Conservation (phyloP, 306 rosid species). For the Sicyos edulis region DNA sequence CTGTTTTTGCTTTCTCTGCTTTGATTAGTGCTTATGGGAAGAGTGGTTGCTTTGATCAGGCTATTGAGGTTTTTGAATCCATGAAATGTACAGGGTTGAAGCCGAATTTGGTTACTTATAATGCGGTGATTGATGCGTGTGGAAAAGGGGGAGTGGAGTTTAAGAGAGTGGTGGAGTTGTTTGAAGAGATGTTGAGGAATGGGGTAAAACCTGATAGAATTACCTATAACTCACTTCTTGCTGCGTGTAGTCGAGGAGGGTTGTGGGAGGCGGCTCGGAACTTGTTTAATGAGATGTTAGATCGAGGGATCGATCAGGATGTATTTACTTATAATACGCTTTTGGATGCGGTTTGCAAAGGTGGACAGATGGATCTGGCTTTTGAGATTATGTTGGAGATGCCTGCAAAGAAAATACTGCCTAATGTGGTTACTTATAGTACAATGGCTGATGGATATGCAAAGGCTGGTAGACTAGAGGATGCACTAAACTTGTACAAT, state of each 20-base stretch:
- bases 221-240: conserved; percentile 77
- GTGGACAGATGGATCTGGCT: conserved; percentile 80
- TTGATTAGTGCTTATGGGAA: conserved; percentile 79
- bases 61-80: conserved; percentile 44
- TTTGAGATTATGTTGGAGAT: conserved; percentile 53
- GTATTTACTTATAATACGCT: conserved; percentile 75
- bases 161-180: conserved; percentile 51
- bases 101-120: conserved; percentile 83
- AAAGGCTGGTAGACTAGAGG: conserved; percentile 70
- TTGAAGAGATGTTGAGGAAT: conserved; percentile 54
- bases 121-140: conserved; percentile 77
- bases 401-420: conserved; percentile 52
- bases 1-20: conserved; percentile 68
- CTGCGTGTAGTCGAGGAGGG: conserved; percentile 68
- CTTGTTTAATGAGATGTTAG: conserved; percentile 61
- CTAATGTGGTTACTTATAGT: conserved; percentile 84
- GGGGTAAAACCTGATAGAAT: conserved; percentile 68
- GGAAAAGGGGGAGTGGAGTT: conserved; percentile 72
- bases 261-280: conserved; percentile 68
- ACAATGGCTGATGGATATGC: conserved; percentile 86
- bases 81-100: conserved; percentile 60
- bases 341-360: conserved; percentile 78
- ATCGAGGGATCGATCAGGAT: conserved; percentile 60
- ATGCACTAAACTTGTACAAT: conserved; percentile 53
- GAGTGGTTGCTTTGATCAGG: conserved; percentile 52